Evolutionary conservation across 1,284 basidiomycete genomes (phyloP).

Genomic region (Uromyces viciae-fabae): DNA sequence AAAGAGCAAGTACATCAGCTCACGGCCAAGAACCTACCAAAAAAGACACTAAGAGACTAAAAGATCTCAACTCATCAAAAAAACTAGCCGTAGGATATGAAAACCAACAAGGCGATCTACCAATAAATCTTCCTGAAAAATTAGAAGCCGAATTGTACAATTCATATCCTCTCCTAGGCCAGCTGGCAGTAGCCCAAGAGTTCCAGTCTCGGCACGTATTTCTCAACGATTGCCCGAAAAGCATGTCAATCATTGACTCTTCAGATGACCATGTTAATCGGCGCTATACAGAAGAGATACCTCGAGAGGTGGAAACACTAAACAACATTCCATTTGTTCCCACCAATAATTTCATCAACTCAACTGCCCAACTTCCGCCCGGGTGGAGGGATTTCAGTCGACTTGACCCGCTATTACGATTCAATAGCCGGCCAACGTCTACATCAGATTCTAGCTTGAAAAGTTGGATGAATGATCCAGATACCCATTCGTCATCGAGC

Average conservation of each 20-base stretch:
- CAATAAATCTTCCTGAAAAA: not conserved
- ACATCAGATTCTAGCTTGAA: not conserved
- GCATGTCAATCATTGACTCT: not conserved
- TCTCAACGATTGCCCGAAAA: not conserved
- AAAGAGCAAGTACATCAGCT: conserved; percentile 3
- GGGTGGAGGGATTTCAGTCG: conserved; percentile 15
- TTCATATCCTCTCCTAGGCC: not conserved
- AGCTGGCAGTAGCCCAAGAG: not conserved
- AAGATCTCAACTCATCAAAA: not conserved
- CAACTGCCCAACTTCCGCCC: not conserved
- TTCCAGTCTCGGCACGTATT: not conserved
- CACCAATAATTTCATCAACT: not conserved
- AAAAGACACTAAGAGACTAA: not conserved
- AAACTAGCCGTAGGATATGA: not conserved
- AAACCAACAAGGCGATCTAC: not conserved
- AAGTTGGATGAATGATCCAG: not conserved
- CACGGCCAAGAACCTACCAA: not conserved
- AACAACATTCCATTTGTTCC: not conserved
- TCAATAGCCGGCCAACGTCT: not conserved
- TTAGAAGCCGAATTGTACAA: not conserved
- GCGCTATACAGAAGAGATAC: not conserved
- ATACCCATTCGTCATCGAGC: not conserved
- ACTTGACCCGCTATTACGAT: conserved; percentile 33
- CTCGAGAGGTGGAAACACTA: not conserved
- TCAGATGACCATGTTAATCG: not conserved